These are phyloP conservation scores for Aeminium ludgeri DNA, from an alignment of 495 filamentous ascomycete genomes.

Conservation along the genomic window DNA sequence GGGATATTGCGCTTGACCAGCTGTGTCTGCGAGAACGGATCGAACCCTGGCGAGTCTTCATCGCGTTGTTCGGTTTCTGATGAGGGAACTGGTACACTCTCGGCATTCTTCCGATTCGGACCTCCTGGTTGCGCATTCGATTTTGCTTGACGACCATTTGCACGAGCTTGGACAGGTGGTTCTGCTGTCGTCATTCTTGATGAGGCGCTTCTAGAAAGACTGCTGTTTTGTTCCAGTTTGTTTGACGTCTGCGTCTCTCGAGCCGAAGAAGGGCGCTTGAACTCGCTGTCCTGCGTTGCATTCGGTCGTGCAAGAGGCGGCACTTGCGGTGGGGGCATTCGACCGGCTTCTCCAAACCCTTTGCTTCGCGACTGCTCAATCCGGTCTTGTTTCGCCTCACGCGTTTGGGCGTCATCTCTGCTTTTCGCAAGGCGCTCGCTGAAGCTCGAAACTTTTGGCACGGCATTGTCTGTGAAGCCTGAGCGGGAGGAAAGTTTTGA, in stretches of 20 bases:
- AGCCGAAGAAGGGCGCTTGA: background rate
- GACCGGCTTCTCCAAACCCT: conserved; percentile 22
- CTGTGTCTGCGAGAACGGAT: conserved; percentile 71
- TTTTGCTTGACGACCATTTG: too few species aligned
- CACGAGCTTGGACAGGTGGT: too few species aligned
- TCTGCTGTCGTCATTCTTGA: too few species aligned
- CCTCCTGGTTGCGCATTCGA: background rate
- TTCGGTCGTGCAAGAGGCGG: background rate
- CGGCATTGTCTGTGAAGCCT: background rate
- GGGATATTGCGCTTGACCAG: conserved; percentile 76
- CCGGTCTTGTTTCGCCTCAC: conserved; percentile 36
- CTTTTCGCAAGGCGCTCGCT: conserved; percentile 69
- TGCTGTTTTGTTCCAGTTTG: background rate
- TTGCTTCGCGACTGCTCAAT: conserved; percentile 45
- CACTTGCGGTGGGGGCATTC: background rate
- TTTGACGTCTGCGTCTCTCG: background rate
- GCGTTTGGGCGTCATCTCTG: conserved; percentile 35
- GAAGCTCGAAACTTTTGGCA: conserved; percentile 47
- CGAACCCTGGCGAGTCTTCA: conserved; percentile 32
- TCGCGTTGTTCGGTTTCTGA: too few species aligned
- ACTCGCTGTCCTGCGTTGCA: background rate
- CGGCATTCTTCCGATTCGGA: too few species aligned
- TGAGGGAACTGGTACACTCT: too few species aligned
- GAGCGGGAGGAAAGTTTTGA: background rate
- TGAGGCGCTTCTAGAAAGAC: too few species aligned